phyloP scores from a whole-genome alignment of 2,329 filamentous ascomycete species.

The Cordyceps javanica region DNA sequence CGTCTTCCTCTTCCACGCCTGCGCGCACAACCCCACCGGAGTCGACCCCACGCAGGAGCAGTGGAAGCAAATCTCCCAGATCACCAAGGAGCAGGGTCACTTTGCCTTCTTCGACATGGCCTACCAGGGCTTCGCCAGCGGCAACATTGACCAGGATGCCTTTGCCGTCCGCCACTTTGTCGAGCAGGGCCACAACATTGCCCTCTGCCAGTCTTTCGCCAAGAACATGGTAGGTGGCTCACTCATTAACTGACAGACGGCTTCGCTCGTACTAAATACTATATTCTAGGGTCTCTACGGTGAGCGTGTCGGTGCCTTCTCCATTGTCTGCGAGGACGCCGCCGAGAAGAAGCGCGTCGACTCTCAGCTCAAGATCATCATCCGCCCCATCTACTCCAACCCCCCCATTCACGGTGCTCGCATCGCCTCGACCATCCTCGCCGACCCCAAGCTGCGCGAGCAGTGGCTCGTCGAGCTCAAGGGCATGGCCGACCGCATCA shows the following conservation, averaged over 20 bases:
- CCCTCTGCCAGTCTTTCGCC: constrained; percentile 88
- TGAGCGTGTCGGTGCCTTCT: constrained; percentile 96
- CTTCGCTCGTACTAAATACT: background rate
- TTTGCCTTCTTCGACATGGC: constrained; percentile 99
- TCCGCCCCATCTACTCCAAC: constrained; percentile 97
- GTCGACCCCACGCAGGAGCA: constrained; percentile 89
- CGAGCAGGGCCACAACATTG: constrained; percentile 81
- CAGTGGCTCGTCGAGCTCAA: constrained; percentile 97
- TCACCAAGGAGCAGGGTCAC: constrained; percentile 80
- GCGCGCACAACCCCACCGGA: constrained; percentile 96
- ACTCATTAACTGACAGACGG: background rate
- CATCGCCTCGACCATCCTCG: constrained; percentile 87
- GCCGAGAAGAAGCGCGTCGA: constrained; percentile 95
- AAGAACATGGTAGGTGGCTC: constrained; percentile 82
- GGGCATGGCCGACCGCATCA: constrained; percentile 98
- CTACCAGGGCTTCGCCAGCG: constrained; percentile 96
- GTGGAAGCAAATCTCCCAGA: constrained; percentile 84
- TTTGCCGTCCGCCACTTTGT: constrained; percentile 93
- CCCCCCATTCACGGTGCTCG: constrained; percentile 94
- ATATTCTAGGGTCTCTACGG: constrained; percentile 77
- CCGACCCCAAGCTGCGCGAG: constrained; percentile 74
- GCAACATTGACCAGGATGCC: constrained; percentile 85
- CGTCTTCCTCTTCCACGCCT: constrained; percentile 91
- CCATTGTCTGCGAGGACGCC: constrained; percentile 73
- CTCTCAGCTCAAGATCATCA: constrained; percentile 96